Conservation (phyloP, 2,329 filamentous ascomycete species). For the Ophiostoma ulmi region DNA sequence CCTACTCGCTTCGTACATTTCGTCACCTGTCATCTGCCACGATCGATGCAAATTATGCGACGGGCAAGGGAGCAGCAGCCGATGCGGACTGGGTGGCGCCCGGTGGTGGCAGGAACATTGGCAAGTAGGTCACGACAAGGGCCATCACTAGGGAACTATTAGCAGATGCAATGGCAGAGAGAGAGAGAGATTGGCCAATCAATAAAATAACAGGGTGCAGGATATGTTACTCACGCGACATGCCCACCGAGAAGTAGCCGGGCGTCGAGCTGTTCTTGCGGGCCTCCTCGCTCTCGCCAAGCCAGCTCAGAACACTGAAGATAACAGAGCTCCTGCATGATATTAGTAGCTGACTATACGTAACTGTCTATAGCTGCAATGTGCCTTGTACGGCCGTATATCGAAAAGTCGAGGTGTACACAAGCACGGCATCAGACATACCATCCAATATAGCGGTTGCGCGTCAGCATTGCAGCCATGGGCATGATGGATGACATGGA, state of each 20-base stretch:
- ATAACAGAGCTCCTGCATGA: constrained; percentile 62
- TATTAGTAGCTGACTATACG: constrained; percentile 4
- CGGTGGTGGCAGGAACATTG: constrained; percentile 35
- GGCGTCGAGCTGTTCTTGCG: constrained; percentile 64
- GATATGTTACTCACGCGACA: constrained; percentile 32
- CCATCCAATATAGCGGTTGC: constrained; percentile 75
- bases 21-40: background rate
- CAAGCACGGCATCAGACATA: constrained; percentile 33
- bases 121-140: constrained; percentile 37
- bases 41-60: constrained; percentile 21
- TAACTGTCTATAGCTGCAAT: background rate
- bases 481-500: constrained; percentile 73
- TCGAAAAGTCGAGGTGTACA: background rate
- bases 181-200: background rate
- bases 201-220: too few relatives aligned
- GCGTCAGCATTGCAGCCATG: constrained; percentile 92
- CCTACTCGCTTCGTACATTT: background rate
- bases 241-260: constrained; percentile 37
- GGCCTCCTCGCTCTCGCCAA: constrained; percentile 65
- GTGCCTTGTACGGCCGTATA: background rate
- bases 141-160: constrained; percentile 33
- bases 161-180: background rate
- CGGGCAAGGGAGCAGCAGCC: constrained; percentile 31
- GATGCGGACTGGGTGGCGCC: constrained; percentile 29
- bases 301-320: constrained; percentile 70